Evolutionary conservation across 305 asterid species (phyloP).

Genomic region (Solanum hybrid): DNA sequence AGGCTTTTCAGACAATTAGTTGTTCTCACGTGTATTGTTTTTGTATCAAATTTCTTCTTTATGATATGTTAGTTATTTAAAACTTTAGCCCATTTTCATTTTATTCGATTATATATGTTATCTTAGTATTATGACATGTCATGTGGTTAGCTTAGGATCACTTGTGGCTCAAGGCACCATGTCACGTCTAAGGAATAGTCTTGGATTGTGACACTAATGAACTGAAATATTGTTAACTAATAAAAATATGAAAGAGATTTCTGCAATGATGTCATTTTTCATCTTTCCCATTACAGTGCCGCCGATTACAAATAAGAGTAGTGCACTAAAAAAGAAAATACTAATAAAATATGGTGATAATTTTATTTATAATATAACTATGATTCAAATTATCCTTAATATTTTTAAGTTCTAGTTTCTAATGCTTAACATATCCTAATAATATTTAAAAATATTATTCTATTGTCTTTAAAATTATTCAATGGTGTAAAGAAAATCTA

Average conservation of each 20-base stretch:
- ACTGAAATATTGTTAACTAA: neutral
- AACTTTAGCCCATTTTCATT: neutral
- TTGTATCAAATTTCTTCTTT: neutral
- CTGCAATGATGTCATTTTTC: neutral
- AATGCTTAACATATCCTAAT: neutral
- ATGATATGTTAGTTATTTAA: neutral
- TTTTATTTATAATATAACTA: no score
- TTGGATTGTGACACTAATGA: neutral
- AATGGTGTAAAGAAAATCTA: neutral
- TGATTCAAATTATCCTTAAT: neutral
- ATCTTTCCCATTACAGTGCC: neutral
- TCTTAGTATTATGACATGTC: neutral
- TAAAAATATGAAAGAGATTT: no score
- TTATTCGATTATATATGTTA: neutral
- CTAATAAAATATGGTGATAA: neutral
- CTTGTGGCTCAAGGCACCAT: neutral
- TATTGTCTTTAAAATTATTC: neutral
- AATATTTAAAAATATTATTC: no score
- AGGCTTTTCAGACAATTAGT: neutral
- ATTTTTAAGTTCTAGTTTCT: no score
- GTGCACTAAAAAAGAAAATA: neutral
- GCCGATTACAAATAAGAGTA: neutral
- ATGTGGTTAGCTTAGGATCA: neutral
- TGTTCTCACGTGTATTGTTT: neutral
- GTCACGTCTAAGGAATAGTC: neutral